phyloP scores from a whole-genome alignment of 208 protist species.

The Wallacemonas rigidus region DNA sequence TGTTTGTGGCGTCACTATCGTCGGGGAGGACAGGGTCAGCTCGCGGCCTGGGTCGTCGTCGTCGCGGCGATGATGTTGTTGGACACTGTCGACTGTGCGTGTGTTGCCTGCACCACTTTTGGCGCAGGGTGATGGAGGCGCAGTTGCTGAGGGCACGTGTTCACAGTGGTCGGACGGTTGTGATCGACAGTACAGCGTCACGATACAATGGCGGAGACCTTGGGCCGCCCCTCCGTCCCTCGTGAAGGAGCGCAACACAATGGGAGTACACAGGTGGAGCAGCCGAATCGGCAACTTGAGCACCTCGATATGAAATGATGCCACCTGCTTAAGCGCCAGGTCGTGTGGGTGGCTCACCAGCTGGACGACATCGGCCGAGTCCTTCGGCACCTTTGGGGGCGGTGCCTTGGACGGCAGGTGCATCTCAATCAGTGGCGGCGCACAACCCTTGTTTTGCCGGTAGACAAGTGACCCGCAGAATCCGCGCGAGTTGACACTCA shows the following conservation, averaged over 20 bases:
- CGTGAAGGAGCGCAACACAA: neutral
- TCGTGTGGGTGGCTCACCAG: conserved; percentile 14
- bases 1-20: neutral
- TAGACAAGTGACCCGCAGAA: conserved; percentile 91
- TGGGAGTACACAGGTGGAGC: conserved; percentile 1
- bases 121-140: too few relatives aligned
- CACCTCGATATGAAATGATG: conserved; percentile 28
- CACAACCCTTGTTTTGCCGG: conserved; percentile 63
- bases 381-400: conserved; percentile 9
- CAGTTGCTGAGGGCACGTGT: too few relatives aligned
- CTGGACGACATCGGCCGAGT: conserved; percentile 4
- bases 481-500: conserved; percentile 58
- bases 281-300: conserved; percentile 16
- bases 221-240: neutral
- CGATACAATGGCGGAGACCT: conserved; percentile 12
- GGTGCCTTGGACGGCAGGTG: conserved; percentile 7
- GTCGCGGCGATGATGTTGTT: neutral
- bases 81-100: too few relatives aligned
- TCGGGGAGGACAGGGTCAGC: too few relatives aligned
- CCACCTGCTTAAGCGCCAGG: neutral
- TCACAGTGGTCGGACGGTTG: conserved; percentile 1
- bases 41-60: neutral
- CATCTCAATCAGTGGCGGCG: conserved; percentile 55
- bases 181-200: conserved; percentile 6
- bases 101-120: too few relatives aligned